Evolutionary conservation across 164 flowering plant genomes (phyloP), one percentile per base, ranked within the genome.

Genomic region (Stephania japonica): DNA sequence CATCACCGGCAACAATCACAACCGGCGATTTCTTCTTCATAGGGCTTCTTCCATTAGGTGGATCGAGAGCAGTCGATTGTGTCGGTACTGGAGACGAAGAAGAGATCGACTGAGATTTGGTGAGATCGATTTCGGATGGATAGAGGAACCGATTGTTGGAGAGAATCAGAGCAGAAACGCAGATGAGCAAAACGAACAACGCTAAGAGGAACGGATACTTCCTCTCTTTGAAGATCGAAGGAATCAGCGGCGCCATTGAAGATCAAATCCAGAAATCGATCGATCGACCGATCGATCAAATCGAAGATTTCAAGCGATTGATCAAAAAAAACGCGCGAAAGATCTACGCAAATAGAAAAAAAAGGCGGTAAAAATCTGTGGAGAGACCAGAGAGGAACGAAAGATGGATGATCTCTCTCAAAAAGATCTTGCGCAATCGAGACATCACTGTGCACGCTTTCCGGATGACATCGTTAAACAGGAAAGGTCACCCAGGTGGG

Each of bases 191-290:
- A 70, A 84, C 16, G 43, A 83, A 75, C 74, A 86, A 73, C 47
- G 85, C 70, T 77, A 87, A 74, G 68, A 89, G 56, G 80, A 91
- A 89, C 0, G 97, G 91, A 70, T 76, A 86, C 66, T 86, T 89
- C 24, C 84, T 79, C 63, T 88, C 87, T 38, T 74, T 81, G 53
- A 90, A 38, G 41, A 90, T 70, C 68, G 24, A 75, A 12, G 70
- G 82, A 0, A 85, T 75, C 21, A 87, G 74, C 4, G 78, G 71
- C 73, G 84, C 81, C 90, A 85, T 87, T 65, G 19, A 26, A 32
- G 67, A 59, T 59, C 64, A 18, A 59, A 59, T 59, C 24, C 24
- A 7, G 64, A 19, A 32, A 32, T 3, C 24, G 21, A 59, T 32
- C n/a, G 64, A 59, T 21, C 21, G 19, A 21, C 19, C 21, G 21